phyloP scores from a whole-genome alignment of 2,329 filamentous ascomycete genomes.

The Penicillium sp. region DNA sequence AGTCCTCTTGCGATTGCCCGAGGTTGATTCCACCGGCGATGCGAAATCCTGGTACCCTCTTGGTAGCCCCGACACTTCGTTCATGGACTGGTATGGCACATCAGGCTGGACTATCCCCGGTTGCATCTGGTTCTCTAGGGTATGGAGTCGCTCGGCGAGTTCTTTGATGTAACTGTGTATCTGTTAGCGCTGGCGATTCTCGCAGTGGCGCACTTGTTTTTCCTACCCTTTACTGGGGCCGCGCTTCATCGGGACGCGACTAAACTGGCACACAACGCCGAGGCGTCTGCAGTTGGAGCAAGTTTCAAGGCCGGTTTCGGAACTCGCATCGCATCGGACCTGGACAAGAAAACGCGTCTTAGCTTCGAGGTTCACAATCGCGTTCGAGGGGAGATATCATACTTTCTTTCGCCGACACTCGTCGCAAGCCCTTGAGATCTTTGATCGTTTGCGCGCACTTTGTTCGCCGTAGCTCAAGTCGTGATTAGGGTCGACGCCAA shows the following conservation, averaged over 20 bases:
- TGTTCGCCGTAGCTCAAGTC: conserved; percentile 56
- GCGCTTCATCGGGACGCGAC: conserved; percentile 80
- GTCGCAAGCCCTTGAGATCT: conserved; percentile 85
- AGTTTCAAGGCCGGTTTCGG: conserved; percentile 68
- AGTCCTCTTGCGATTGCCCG: conserved; percentile 47
- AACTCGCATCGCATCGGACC: conserved; percentile 80
- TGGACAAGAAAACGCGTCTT: conserved; percentile 26
- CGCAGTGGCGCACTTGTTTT: not conserved
- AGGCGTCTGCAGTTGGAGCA: conserved; percentile 80
- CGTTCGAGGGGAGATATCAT: conserved; percentile 15
- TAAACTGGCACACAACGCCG: conserved; percentile 76
- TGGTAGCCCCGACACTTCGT: conserved; percentile 38
- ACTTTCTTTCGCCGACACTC: conserved; percentile 83
- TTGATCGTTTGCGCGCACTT: conserved; percentile 72
- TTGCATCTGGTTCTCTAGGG: conserved; percentile 72
- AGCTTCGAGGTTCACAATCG: conserved; percentile 20
- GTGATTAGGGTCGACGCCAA: conserved; percentile 46
- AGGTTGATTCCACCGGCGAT: conserved; percentile 46
- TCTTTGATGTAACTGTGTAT: conserved; percentile 77
- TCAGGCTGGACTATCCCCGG: conserved; percentile 40
- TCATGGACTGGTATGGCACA: conserved; percentile 44
- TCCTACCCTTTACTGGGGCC: conserved; percentile 81
- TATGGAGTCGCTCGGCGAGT: conserved; percentile 77
- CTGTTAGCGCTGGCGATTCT: conserved; percentile 16
- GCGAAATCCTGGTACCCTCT: conserved; percentile 53